Evolutionary conservation across 768 basidiomycete species (phyloP), one percentile per base, ranked within the genome.

Genomic region (Lactarius evosmus): DNA sequence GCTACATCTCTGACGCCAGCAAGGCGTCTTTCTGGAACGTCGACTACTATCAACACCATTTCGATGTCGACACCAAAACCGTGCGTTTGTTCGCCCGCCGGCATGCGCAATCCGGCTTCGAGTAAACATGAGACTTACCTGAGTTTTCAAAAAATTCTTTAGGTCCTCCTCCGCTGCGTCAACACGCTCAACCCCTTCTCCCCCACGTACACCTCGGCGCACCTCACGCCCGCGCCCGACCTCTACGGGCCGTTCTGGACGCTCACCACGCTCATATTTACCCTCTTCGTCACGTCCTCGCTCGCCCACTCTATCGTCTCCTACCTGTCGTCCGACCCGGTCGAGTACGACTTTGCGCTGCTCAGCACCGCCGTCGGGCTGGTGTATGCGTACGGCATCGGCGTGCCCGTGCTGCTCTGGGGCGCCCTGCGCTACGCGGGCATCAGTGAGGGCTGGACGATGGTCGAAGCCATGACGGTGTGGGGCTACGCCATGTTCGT

Each of bases 191-290:
- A 89, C n/a, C 90, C 90, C n/a, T 81, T 81, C 32, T 82, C 86
- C 33, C 76, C 84, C 4, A 81, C 83, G 49, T 92, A 85, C 71
- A 79, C 85, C 56, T 78, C 85, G 5, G 81, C 82, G 14, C 83
- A 87, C 63, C 80, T 88, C 36, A 82, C 79, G 58, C 88, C 88
- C 49, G 80, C 86, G 46, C 73, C 80, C 17, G 90, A 92, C 72
- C 83, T 92, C 44, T 89, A 91, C 72, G 95, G 95, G 0, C 95
- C 96, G 1, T 98, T 99, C 79, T 99, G 96, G 96, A 93, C 95
- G 0, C 83, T 97, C 40, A 96, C 95, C 1, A 98, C 96, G 0
- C 85, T 99, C 66, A 89, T 97, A 50, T 93, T 98, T 72, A 82
- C 88, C 0, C 85, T 98, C 63, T 98, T 95, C 79, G 85, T 97